phyloP scores from a whole-genome alignment of 352 stramenopile genomes.

The Thraustochytrium sp. region DNA sequence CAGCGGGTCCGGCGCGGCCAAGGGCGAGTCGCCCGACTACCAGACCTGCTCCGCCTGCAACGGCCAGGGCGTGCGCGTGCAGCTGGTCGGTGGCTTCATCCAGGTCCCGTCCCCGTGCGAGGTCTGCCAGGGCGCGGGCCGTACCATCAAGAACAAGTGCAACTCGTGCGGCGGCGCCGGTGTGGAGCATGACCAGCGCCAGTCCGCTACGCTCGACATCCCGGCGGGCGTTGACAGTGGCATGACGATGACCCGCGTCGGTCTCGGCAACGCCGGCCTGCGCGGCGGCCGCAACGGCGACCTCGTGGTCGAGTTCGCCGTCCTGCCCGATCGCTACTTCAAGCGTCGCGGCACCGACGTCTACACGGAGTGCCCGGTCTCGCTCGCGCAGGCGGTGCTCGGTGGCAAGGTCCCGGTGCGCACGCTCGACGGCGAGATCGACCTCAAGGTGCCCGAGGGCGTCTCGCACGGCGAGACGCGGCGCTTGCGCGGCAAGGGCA shows the following conservation, averaged over 20 bases:
- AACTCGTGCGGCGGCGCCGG: neutral
- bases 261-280: slow-evolving; percentile 6
- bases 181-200: neutral
- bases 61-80: slow-evolving; percentile 12
- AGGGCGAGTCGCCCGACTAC: slow-evolving; percentile 1
- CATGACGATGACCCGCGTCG: slow-evolving; percentile 3
- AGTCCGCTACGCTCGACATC: neutral
- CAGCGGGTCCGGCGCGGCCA: neutral
- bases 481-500: neutral
- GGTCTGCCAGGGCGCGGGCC: slow-evolving; percentile 18
- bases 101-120: slow-evolving; percentile 20
- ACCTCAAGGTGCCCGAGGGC: slow-evolving; percentile 21
- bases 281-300: neutral
- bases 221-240: slow-evolving; percentile 24
- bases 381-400: slow-evolving; percentile 16
- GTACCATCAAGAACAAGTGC: slow-evolving; percentile 32
- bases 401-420: slow-evolving; percentile 21
- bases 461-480: slow-evolving; percentile 2
- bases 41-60: slow-evolving; percentile 29
- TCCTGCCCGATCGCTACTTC: slow-evolving; percentile 5
- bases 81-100: neutral
- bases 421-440: slow-evolving; percentile 37
- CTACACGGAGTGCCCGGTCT: neutral
- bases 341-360: neutral
- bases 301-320: slow-evolving; percentile 2